phyloP scores from a whole-genome alignment of 371 early-diverging fungal species.

The Mucor ambiguus region DNA sequence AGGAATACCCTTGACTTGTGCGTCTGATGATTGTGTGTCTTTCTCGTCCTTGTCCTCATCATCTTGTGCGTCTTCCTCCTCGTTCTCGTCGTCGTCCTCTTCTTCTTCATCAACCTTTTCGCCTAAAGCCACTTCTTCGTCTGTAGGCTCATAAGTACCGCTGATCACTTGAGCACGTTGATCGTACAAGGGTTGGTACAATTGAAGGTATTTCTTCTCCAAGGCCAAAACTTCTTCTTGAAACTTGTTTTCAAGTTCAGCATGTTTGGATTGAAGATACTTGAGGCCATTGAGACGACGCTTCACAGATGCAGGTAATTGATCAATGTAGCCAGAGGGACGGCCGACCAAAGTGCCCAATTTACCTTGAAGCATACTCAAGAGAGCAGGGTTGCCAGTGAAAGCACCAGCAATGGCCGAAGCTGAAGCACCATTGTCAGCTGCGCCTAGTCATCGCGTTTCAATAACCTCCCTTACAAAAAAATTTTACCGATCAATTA shows the following conservation, averaged over 20 bases:
- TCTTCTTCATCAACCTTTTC: slow-evolving; percentile 60
- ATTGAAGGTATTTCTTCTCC: slow-evolving; percentile 89
- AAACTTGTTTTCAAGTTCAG: slow-evolving; percentile 81
- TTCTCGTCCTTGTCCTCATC: slow-evolving; percentile 46
- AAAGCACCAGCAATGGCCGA: slow-evolving; percentile 36
- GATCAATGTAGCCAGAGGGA: slow-evolving; percentile 81
- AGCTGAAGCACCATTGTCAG: slow-evolving; percentile 22
- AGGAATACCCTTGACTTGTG: slow-evolving; percentile 61
- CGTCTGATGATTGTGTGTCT: slow-evolving; percentile 13
- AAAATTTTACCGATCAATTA: slow-evolving; percentile 3
- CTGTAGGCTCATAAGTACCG: slow-evolving; percentile 86
- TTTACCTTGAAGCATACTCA: slow-evolving; percentile 69
- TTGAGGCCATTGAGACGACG: slow-evolving; percentile 84
- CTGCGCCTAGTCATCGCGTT: slow-evolving; percentile 16
- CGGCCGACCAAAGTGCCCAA: slow-evolving; percentile 80
- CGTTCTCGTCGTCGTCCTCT: slow-evolving; percentile 53
- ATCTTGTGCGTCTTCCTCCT: slow-evolving; percentile 23
- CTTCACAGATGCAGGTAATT: slow-evolving; percentile 74
- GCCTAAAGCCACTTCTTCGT: slow-evolving; percentile 76
- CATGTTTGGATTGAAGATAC: slow-evolving; percentile 82
- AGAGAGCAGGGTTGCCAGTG: slow-evolving; percentile 51
- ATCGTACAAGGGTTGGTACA: slow-evolving; percentile 86
- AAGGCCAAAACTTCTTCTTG: slow-evolving; percentile 87
- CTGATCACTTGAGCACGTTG: slow-evolving; percentile 77
- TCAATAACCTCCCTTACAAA: background rate